Base-by-base conservation (phyloP, 495 filamentous ascomycete genomes). In the Acidomyces sp. region DNA sequence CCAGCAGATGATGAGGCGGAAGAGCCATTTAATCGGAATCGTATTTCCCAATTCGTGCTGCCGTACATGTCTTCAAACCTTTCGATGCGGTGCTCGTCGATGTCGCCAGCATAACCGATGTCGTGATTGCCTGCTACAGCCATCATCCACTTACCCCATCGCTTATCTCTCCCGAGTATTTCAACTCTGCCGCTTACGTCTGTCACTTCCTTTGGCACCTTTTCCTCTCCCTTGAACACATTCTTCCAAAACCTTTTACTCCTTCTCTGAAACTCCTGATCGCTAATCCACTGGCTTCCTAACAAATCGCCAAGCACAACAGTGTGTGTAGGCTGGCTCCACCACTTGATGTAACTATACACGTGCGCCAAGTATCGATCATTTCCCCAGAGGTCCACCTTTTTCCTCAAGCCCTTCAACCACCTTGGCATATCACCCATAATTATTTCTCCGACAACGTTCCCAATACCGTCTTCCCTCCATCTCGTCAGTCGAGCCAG, bases 111-210 rank as follows among this genome's bases (percentile, higher is more conserved):
- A 53, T 97, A 97, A 20, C 90, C 90, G 39, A 96, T 76, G 58
- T 97, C 90, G 52, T 97, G 90, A 56, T 97, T 97, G 0, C 90
- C 90, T 0, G 78, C 83, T 9, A 95, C 69, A 46, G 90, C 87
- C 55, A 96, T 88, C 41, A 96, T 62, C 39, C 81, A 71, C 20
- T 67, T 65, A 11, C 68, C 62, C 90, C 90, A 97, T 1, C 59
- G 53, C 6, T 62, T 57, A 33, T 77, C 68, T 1, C 57, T 52
- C 0, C 74, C 67, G 12, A 72, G 62, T 13, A 77, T 69, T 16
- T 63, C 57, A 2, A 32, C 29, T 26, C 12, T 34, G 27, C 47
- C 49, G 39, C 41, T 34, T 61, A 34, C 40, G 19, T 42, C 51
- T 51, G 53, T 53, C 27, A 46, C 46, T 20, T 19, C 44, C 30